A percentile compares a stretch with the other conserved stretches of the same genome.
Conservation (phyloP, 495 filamentous ascomycete genomes). For the Bacidia gigantensis region DNA sequence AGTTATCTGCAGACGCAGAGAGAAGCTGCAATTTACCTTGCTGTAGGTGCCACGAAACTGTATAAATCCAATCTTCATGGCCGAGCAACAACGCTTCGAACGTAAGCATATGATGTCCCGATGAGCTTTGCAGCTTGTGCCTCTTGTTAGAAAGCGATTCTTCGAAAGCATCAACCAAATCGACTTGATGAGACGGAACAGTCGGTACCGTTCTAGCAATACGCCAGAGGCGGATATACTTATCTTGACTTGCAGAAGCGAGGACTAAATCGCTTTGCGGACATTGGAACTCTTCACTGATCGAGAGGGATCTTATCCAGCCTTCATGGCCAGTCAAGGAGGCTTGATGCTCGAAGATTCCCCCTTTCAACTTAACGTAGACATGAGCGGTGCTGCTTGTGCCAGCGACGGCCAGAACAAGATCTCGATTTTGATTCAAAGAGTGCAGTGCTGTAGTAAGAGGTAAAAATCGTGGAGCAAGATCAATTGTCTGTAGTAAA, state of each 20-base stretch:
- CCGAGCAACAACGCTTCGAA: conserved; percentile 92
- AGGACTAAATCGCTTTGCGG: conserved; percentile 57
- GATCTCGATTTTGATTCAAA: conserved; percentile 34
- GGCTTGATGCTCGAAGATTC: conserved; percentile 56
- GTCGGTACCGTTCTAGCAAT: conserved; percentile 47
- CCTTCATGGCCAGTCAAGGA: conserved; percentile 83
- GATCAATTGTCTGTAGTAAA: conserved; percentile 55
- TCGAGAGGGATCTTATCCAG: conserved; percentile 79
- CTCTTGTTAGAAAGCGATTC: conserved; percentile 72
- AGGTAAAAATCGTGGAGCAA: conserved; percentile 68
- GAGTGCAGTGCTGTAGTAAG: conserved; percentile 52
- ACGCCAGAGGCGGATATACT: conserved; percentile 91
- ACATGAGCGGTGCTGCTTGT: conserved; percentile 68
- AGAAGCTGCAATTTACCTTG: conserved; percentile 54
- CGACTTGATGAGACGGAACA: conserved; percentile 5
- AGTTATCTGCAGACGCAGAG: conserved; percentile 89
- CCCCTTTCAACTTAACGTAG: conserved; percentile 38
- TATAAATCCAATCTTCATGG: conserved; percentile 98
- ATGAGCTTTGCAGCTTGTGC: conserved; percentile 49
- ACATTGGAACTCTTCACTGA: conserved; percentile 47
- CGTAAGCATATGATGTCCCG: conserved; percentile 58
- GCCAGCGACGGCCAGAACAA: conserved; percentile 68
- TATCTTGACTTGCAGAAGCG: conserved; percentile 92
- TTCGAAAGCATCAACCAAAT: conserved; percentile 28
- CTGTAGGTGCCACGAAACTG: conserved; percentile 55